Conservation (phyloP, 2,329 filamentous ascomycete genomes). For the Xylaria digitata region DNA sequence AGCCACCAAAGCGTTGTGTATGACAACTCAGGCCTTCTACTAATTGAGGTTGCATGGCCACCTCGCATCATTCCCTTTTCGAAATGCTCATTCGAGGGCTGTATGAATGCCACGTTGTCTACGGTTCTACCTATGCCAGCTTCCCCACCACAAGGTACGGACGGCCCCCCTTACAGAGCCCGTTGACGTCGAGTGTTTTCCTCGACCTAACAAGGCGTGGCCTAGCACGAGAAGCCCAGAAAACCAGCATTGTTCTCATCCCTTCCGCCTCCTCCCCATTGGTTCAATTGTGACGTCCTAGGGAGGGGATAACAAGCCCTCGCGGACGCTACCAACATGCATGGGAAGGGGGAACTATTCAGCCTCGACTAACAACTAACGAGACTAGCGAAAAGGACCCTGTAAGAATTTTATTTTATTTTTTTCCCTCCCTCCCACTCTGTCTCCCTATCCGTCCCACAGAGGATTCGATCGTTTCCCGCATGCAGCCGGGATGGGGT, state of each 20-base stretch:
- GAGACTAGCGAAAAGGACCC: constrained; percentile 30
- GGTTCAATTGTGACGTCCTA: constrained; percentile 38
- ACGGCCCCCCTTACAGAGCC: constrained; percentile 44
- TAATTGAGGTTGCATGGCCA: constrained; percentile 52
- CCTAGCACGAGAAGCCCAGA: constrained; percentile 42
- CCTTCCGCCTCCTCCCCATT: constrained; percentile 40
- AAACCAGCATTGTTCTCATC: constrained; percentile 23
- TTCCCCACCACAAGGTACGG: constrained; percentile 48
- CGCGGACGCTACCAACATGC: constrained; percentile 31
- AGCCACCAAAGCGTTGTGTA: constrained; percentile 46
- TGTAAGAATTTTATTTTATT: constrained; percentile 28
- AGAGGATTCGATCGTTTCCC: constrained; percentile 46
- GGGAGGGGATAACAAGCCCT: constrained; percentile 14
- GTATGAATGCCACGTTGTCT: constrained; percentile 52
- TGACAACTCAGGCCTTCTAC: constrained; percentile 49
- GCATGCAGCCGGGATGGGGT: constrained; percentile 48
- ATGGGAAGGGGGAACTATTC: constrained; percentile 42
- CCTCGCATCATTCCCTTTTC: constrained; percentile 46
- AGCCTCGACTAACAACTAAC: constrained; percentile 48
- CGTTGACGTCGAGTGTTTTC: constrained; percentile 44
- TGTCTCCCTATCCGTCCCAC: constrained; percentile 37
- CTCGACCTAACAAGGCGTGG: constrained; percentile 38
- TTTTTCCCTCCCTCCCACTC: constrained; percentile 16
- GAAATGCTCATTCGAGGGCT: constrained; percentile 47
- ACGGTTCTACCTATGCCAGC: constrained; percentile 47